These are phyloP conservation scores for Trypanosoma scelopori DNA, from an alignment of 208 protist genomes.

Conservation along the genomic window DNA sequence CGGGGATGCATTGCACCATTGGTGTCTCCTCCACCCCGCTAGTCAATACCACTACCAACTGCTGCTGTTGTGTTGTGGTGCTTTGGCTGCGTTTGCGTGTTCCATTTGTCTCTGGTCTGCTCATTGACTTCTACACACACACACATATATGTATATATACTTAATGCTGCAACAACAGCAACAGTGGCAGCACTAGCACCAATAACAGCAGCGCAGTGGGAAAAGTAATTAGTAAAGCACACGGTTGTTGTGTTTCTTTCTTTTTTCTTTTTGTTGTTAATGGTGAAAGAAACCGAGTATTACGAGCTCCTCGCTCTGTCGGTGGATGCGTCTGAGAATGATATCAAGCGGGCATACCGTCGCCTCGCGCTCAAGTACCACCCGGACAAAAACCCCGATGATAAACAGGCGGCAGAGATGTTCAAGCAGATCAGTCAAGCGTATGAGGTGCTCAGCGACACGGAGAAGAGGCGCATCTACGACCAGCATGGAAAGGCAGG, in stretches of 20 bases:
- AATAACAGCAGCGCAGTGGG: no score
- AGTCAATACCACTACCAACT: background rate
- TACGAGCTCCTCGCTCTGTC: slow-evolving; percentile 82
- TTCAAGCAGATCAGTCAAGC: slow-evolving; percentile 95
- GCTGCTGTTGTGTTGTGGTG: slow-evolving; percentile 10
- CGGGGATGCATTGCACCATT: no score
- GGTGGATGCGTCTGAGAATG: slow-evolving; percentile 68
- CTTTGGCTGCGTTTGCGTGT: background rate
- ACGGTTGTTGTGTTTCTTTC: no score
- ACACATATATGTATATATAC: background rate
- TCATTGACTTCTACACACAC: background rate
- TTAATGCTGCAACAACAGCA: background rate
- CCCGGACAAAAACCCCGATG: slow-evolving; percentile 88
- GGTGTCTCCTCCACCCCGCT: no score
- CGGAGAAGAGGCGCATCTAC: slow-evolving; percentile 96
- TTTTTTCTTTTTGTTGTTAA: slow-evolving; percentile 28
- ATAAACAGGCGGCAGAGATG: slow-evolving; percentile 81
- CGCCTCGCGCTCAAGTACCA: slow-evolving; percentile 85
- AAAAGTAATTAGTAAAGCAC: background rate
- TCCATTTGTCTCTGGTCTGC: slow-evolving; percentile 13
- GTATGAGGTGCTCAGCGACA: slow-evolving; percentile 96
- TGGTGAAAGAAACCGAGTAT: slow-evolving; percentile 88
- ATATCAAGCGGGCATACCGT: slow-evolving; percentile 90
- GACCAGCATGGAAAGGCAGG: slow-evolving; percentile 97
- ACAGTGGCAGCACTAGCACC: no score